Evolutionary conservation across 306 rosid species (phyloP).

Genomic region (barrel medic (Medicago truncatula)): MtrunA17r5.0-ANR NC_053044.1:41674501-41675000

Average conservation of each 20-base stretch:
- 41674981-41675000: constrained; percentile 48
- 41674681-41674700: constrained; percentile 76
- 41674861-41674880: constrained; percentile 78
- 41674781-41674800: constrained; percentile 89
- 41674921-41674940: constrained; percentile 77
- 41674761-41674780: constrained; percentile 81
- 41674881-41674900: constrained; percentile 70
- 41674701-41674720: constrained; percentile 44
- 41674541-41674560: constrained; percentile 78
- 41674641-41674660: constrained; percentile 87
- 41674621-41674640: constrained; percentile 83
- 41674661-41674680: constrained; percentile 60
- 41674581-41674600: constrained; percentile 75
- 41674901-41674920: constrained; percentile 75
- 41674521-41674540: constrained; percentile 60
- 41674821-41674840: constrained; percentile 57
- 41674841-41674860: constrained; percentile 58
- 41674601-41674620: constrained; percentile 59
- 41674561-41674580: constrained; percentile 74
- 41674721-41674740: not conserved
- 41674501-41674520: constrained; percentile 18
- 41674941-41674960: constrained; percentile 62
- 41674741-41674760: constrained; percentile 45
- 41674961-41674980: constrained; percentile 54
- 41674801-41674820: constrained; percentile 68